Conservation (phyloP, 805 yeast genomes). For the Suhomyces sp. region DNA sequence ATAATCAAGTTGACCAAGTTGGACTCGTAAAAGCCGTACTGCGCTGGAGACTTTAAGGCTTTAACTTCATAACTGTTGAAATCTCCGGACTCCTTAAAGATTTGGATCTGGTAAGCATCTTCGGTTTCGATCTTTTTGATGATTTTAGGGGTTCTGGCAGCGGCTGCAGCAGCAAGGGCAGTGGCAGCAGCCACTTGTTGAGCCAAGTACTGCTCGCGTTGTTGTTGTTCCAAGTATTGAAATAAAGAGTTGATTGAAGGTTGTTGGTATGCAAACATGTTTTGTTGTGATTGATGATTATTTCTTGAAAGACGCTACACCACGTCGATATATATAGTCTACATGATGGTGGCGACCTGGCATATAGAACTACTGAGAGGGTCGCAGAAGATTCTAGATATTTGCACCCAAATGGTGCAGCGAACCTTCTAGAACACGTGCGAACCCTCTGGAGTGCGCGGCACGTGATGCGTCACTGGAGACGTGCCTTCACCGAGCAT, state of each 20-base stretch:
- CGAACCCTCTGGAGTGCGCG: no score
- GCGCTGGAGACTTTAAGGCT: background rate
- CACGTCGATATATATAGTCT: background rate
- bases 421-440: background rate
- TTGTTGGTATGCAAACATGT: constrained; percentile 6
- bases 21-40: background rate
- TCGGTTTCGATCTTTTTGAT: constrained; percentile 35
- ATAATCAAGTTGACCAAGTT: constrained; percentile 17
- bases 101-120: constrained; percentile 33
- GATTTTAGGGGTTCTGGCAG: constrained; percentile 22
- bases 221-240: constrained; percentile 3
- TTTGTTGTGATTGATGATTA: background rate
- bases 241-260: constrained; percentile 29
- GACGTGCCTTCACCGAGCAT: background rate
- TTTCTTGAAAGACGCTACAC: background rate
- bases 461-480: background rate
- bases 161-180: background rate
- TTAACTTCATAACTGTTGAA: constrained; percentile 19
- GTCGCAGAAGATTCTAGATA: constrained; percentile 2
- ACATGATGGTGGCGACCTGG: background rate
- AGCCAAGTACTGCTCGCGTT: constrained; percentile 4
- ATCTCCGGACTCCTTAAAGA: constrained; percentile 32
- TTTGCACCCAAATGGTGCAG: constrained; percentile 1
- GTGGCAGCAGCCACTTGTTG: constrained; percentile 1
- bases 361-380: background rate